These are phyloP conservation scores for Gossypium herbaceum DNA, from an alignment of 345 rosid genomes.

Conservation along the genomic window DNA sequence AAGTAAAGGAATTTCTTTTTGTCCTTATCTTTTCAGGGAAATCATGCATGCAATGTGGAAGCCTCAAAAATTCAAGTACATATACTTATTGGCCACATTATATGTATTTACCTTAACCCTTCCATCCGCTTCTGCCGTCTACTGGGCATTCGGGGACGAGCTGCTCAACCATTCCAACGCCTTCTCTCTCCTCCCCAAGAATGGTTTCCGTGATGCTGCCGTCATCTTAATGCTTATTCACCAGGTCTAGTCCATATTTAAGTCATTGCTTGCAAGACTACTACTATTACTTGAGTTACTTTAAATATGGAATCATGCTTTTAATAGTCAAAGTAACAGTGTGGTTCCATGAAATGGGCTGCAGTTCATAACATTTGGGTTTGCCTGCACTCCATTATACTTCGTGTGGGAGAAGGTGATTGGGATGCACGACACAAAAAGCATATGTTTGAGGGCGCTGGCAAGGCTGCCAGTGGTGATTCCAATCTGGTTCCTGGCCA, in stretches of 20 bases:
- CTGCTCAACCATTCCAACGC: conserved; percentile 90
- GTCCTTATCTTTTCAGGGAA: conserved; percentile 47
- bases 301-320: background rate
- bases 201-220: conserved; percentile 76
- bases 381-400: conserved; percentile 94
- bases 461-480: conserved; percentile 92
- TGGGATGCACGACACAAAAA: conserved; percentile 93
- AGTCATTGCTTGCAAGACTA: background rate
- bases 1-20: background rate
- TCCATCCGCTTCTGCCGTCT: conserved; percentile 91
- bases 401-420: conserved; percentile 99
- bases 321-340: background rate
- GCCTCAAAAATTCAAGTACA: conserved; percentile 93
- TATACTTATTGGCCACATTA: conserved; percentile 88
- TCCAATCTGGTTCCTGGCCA: conserved; percentile 97
- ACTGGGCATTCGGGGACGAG: conserved; percentile 96
- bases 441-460: conserved; percentile 87
- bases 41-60: conserved; percentile 99
- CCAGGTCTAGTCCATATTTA: conserved; percentile 44
- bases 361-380: conserved; percentile 98
- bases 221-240: conserved; percentile 97
- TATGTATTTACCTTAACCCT: conserved; percentile 92
- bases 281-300: background rate
- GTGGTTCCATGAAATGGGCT: background rate
- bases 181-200: conserved; percentile 83